Conservation (phyloP, 2,329 filamentous ascomycete species). For the Fusarium floridanum region DNA sequence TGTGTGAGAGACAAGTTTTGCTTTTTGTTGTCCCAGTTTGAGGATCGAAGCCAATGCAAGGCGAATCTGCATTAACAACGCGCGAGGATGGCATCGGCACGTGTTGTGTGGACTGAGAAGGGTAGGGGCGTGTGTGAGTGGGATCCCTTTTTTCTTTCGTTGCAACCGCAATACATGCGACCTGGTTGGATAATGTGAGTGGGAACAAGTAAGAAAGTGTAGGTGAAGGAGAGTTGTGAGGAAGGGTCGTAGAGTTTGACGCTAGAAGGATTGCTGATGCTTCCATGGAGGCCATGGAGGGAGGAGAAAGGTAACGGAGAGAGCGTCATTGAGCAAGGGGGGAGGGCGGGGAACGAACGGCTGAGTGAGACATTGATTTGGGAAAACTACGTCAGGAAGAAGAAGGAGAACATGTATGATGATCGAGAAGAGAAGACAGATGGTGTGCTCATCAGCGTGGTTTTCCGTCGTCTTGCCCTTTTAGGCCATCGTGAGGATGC, state of each 20-base stretch:
- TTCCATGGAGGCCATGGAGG: slow-evolving; percentile 14
- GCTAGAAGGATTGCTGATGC: slow-evolving; percentile 42
- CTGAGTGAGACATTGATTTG: slow-evolving; percentile 21
- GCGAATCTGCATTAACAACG: slow-evolving; percentile 22
- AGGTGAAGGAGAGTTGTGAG: background rate
- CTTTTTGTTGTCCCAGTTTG: slow-evolving; percentile 13
- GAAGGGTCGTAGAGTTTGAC: slow-evolving; percentile 39
- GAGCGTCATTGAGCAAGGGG: slow-evolving; percentile 11
- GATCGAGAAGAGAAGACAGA: background rate
- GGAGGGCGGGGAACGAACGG: background rate
- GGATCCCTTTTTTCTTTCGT: background rate
- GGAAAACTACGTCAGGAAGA: slow-evolving; percentile 28
- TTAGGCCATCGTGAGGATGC: slow-evolving; percentile 24
- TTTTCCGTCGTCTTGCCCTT: slow-evolving; percentile 33
- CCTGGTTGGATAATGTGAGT: background rate
- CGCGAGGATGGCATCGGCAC: slow-evolving; percentile 19
- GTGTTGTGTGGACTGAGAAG: slow-evolving; percentile 22
- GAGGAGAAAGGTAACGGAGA: background rate
- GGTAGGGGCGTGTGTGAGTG: background rate
- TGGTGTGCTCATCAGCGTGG: slow-evolving; percentile 35
- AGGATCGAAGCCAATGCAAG: slow-evolving; percentile 35
- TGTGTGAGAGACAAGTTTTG: background rate
- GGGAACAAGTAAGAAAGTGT: background rate
- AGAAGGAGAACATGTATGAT: slow-evolving; percentile 16
- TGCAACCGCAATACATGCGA: background rate